Percentiles rank a stretch among this genome's conserved stretches.
Evolutionary conservation across 2,329 filamentous ascomycete species (phyloP).

Genomic region (Ceratocystis diversiconidia): DNA sequence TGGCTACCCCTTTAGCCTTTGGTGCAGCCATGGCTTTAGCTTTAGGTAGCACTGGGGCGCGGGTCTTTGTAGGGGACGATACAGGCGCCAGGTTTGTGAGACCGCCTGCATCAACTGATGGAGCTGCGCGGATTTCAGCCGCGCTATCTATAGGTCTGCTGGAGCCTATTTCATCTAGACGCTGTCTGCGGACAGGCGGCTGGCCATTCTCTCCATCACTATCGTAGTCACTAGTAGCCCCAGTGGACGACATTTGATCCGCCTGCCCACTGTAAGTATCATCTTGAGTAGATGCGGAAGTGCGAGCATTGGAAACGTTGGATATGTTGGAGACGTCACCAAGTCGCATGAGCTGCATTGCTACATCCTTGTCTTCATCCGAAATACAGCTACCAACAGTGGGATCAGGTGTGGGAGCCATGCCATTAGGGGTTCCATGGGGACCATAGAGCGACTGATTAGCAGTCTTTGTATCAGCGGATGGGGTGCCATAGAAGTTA

Average conservation of each 20-base stretch:
- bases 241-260: conserved; percentile 70
- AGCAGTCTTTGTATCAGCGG: conserved; percentile 46
- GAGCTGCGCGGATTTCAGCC: neutral
- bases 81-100: neutral
- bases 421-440: conserved; percentile 26
- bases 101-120: conserved; percentile 8
- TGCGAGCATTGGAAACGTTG: conserved; percentile 83
- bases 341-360: conserved; percentile 88
- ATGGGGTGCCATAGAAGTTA: conserved; percentile 30
- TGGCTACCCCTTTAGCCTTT: conserved; percentile 27
- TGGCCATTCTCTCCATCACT: conserved; percentile 44
- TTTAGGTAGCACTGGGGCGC: conserved; percentile 23
- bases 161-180: conserved; percentile 32
- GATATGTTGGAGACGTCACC: conserved; percentile 59
- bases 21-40: conserved; percentile 24
- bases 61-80: conserved; percentile 15
- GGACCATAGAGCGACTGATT: conserved; percentile 31
- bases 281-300: conserved; percentile 82
- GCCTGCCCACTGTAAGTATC: conserved; percentile 86
- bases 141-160: conserved; percentile 29
- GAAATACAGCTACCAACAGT: conserved; percentile 94
- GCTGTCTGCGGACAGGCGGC: conserved; percentile 44
- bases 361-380: conserved; percentile 85
- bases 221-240: conserved; percentile 67
- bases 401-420: conserved; percentile 88